Conservation (phyloP, 2,329 filamentous ascomycete species). For the Penicillium psychrosexuale region DNA sequence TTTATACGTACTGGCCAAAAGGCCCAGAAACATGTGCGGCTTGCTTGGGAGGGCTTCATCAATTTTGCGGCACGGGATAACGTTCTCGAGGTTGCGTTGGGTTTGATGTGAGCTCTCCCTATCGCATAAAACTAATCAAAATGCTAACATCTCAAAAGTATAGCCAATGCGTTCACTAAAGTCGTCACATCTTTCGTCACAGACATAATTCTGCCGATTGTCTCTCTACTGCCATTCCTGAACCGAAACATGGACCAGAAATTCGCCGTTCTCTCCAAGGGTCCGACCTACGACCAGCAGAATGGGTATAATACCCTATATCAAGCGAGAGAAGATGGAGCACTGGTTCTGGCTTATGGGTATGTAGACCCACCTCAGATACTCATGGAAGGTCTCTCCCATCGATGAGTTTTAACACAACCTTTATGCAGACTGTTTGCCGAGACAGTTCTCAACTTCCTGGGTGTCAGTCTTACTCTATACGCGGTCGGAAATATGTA, state of each 20-base stretch:
- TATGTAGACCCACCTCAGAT: constrained; percentile 32
- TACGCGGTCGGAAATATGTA: constrained; percentile 64
- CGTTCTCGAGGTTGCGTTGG: constrained; percentile 71
- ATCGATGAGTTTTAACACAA: not conserved
- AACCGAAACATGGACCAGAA: constrained; percentile 71
- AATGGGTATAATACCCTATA: constrained; percentile 67
- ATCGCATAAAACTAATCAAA: not conserved
- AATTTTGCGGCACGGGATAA: constrained; percentile 74
- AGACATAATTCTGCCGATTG: constrained; percentile 66
- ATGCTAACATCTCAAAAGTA: constrained; percentile 32
- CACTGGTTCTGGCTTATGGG: constrained; percentile 70
- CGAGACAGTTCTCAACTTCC: constrained; percentile 59
- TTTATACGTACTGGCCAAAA: constrained; percentile 39
- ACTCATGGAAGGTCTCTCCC: not conserved
- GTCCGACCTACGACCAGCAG: constrained; percentile 51
- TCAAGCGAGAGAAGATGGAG: constrained; percentile 67
- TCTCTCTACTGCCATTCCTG: constrained; percentile 66
- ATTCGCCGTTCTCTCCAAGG: constrained; percentile 63
- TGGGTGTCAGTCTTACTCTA: constrained; percentile 62
- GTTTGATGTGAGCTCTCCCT: constrained; percentile 58
- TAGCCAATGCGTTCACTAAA: constrained; percentile 68
- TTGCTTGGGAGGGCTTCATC: constrained; percentile 61
- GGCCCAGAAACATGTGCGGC: constrained; percentile 46
- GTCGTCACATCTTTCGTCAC: constrained; percentile 70
- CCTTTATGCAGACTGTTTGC: constrained; percentile 21